Evolutionary conservation across 768 basidiomycete species (phyloP), one percentile per base, ranked within the genome.

Genomic region (Calocybe gangraenosa): DNA sequence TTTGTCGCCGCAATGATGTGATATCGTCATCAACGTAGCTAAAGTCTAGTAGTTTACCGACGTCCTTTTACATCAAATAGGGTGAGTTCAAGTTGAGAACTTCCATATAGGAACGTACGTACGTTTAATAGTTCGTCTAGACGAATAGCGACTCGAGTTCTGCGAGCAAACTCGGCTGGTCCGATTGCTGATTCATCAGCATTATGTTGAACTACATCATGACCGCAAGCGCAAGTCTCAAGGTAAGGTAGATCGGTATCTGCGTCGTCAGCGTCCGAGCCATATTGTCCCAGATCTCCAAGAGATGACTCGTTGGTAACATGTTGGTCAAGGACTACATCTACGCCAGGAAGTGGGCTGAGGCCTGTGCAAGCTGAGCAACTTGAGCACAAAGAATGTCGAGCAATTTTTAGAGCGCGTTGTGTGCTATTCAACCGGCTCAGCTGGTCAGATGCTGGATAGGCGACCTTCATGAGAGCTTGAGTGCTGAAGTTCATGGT

Each of bases 81-180:
- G 3, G 36, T 42, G 17, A 19, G 4, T 25, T 28, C 25, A 14
- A 32, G 9, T 32, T 25, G n/a, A 23, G 18, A 21, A 18, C 25
- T 2, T n/a, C 1, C n/a, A 38, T 18, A 34, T 28, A 28, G 45
- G 37, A n/a, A 35, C 5, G 8, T 8, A 57, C 82, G 52, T 51
- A 89, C 92, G 76, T 91, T 78, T 37, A 93, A 66, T 44, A 87
- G 60, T 62, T 92, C 88, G 58, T 94, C 92, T 42, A 93, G 74
- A 46, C 86, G 78, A 41, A 84, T 77, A 2, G 89, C 91, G 9
- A 88, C 78, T 46, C 81, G 82, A 34, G 74, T 79, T 61, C 87
- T 75, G 32, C 92, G 76, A n/a, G 67, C 62, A 62, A 84, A 83
- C 64, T 91, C 85, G 37, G 75, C 73, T 40, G 68, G 70, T 47